Percentiles rank a stretch among this genome's conserved stretches.
phyloP scores from a whole-genome alignment of 1,284 basidiomycete genomes.

The Marasmius tenuissimus region DNA sequence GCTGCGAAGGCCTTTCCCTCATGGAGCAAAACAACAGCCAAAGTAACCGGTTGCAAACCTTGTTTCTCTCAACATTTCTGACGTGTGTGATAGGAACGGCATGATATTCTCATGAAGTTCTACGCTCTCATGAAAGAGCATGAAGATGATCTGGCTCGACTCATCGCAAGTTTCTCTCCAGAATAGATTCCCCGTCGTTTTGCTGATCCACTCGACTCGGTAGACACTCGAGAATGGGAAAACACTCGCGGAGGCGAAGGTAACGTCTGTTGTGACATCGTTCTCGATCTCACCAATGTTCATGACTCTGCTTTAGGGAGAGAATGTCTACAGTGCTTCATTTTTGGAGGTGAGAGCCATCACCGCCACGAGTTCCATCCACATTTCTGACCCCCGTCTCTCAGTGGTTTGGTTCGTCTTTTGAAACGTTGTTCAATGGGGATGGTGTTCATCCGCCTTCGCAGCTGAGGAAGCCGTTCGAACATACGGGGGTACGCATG shows the following conservation, averaged over 20 bases:
- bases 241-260: conserved; percentile 79
- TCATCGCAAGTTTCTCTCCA: conserved; percentile 58
- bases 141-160: conserved; percentile 77
- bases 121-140: conserved; percentile 75
- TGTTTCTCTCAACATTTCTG: neutral
- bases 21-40: conserved; percentile 82
- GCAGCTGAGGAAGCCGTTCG: conserved; percentile 87
- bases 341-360: conserved; percentile 71
- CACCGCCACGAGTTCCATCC: neutral
- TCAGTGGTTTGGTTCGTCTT: conserved; percentile 74
- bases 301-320: conserved; percentile 49
- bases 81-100: conserved; percentile 53
- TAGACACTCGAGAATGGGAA: conserved; percentile 95
- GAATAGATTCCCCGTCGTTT: neutral
- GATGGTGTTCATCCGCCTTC: neutral
- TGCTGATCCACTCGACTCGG: conserved; percentile 21
- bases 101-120: conserved; percentile 78
- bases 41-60: conserved; percentile 42
- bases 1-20: conserved; percentile 76
- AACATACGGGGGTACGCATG: conserved; percentile 68
- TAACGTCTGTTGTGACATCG: conserved; percentile 20
- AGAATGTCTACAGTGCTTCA: conserved; percentile 79
- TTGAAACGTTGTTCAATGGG: neutral
- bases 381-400: conserved; percentile 5
- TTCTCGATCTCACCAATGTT: neutral